Base-by-base conservation (phyloP, 768 basidiomycete species). In the Suillus hirtellus region DNA sequence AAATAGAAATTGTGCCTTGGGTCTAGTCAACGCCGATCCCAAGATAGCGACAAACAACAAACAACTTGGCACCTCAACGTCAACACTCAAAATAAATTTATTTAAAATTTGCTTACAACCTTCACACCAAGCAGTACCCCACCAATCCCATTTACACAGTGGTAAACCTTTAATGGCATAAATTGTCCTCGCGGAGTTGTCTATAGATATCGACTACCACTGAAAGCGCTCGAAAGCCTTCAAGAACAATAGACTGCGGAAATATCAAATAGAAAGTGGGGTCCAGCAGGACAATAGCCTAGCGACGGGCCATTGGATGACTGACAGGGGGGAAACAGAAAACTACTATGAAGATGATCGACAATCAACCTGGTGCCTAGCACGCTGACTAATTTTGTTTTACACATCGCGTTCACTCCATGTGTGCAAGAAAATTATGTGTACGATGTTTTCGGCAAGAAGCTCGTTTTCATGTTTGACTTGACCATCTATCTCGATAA, bases 181-280 rank as follows among this genome's bases (percentile, higher is more conserved):
- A 66, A 63, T 61, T 70, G 71, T 61, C 72, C 54, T 71, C 71
- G 71, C 73, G 71, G 73, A 70, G 66, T 70, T 42, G 40, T 21
- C 11, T 31, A 53, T 9, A 44, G 1, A 15, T 46, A 21, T 46
- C 31, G 0, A 31, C 10, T 10, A 8, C 40, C 38, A 14, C 1
- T 40, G 38, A 40, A 40, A 40, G 5, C 5, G 8, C 14, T 40
- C 6, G 2, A 19, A 35, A 17, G 35, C 14, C 11, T 47, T n/a
- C 2, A 60, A 49, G 56, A 66, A 66, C 65, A 66, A 66, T 61
- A 66, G 47, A 24, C 9, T 44, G 11, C 4, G 14, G 37, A 59
- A 11, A 35, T 40, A 38, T 38, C 24, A 63, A 63, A 61, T 46
- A 31, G 27, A 31, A 60, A 49, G 21, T 61, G 59, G 17, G 21